phyloP scores from a whole-genome alignment of 345 rosid species.

The Kandelia obovata region DNA sequence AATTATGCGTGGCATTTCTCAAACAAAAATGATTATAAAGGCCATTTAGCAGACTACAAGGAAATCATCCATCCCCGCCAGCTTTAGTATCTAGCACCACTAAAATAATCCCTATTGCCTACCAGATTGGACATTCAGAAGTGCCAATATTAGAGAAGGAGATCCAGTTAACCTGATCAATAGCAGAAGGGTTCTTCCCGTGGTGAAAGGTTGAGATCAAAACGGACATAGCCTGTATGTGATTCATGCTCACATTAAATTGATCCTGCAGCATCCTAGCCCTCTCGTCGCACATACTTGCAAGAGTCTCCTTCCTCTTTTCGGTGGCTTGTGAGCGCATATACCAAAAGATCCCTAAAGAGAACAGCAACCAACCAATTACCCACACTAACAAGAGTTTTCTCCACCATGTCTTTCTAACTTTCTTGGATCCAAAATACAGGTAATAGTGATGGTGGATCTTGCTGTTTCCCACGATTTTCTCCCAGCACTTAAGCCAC shows the following conservation, averaged over 20 bases:
- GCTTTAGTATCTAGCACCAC: too few species aligned
- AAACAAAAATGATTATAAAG: slow-evolving; percentile 5
- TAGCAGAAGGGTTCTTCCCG: slow-evolving; percentile 83
- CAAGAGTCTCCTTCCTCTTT: slow-evolving; percentile 71
- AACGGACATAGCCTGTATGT: slow-evolving; percentile 94
- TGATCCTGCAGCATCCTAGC: slow-evolving; percentile 98
- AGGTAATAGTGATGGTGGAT: slow-evolving; percentile 55
- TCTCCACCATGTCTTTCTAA: slow-evolving; percentile 57
- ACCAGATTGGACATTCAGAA: neutral
- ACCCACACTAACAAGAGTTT: slow-evolving; percentile 61
- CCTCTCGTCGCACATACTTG: slow-evolving; percentile 93
- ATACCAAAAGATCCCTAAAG: slow-evolving; percentile 53
- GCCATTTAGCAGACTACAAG: slow-evolving; percentile 10
- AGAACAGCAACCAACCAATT: slow-evolving; percentile 42
- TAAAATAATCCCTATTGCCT: slow-evolving; percentile 5
- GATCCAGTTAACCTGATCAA: slow-evolving; percentile 70
- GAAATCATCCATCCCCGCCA: neutral
- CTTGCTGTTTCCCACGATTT: slow-evolving; percentile 41
- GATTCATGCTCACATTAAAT: slow-evolving; percentile 98
- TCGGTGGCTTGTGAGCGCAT: slow-evolving; percentile 72
- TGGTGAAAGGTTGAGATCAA: slow-evolving; percentile 94
- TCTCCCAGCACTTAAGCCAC: slow-evolving; percentile 58
- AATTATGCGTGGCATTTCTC: slow-evolving; percentile 6
- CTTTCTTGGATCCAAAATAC: slow-evolving; percentile 54
- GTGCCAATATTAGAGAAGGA: slow-evolving; percentile 13